A percentile compares a stretch with the other conserved stretches of the same genome.
These are phyloP conservation scores for Aspergillus sp. DNA, from an alignment of 2,329 filamentous ascomycete genomes.

Conservation along the genomic window DNA sequence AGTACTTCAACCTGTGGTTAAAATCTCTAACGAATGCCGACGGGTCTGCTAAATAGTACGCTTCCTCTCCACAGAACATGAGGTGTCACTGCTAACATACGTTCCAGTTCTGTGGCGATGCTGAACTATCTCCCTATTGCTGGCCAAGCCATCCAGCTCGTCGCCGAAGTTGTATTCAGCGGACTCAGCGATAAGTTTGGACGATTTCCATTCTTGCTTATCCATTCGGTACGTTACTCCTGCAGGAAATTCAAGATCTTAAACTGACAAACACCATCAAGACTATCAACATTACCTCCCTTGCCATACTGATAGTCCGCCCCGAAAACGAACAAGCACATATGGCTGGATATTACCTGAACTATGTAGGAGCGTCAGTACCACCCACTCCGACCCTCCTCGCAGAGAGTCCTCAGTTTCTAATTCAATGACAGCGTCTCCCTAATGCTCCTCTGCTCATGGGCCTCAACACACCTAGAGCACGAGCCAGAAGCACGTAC, in stretches of 20 bases:
- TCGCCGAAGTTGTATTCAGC: not conserved
- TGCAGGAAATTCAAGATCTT: no score
- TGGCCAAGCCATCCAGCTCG: not conserved
- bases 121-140: not conserved
- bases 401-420: fast-evolving
- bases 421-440: not conserved
- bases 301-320: constrained; percentile 1
- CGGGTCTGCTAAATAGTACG: not conserved
- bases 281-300: constrained; percentile 4
- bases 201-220: not conserved
- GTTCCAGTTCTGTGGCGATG: not conserved
- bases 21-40: not conserved
- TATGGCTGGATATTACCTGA: constrained; percentile 12
- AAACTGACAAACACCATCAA: not conserved
- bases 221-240: not conserved
- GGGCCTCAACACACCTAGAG: constrained; percentile 8
- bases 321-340: constrained; percentile 5
- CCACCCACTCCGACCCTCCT: not conserved
- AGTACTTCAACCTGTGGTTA: not conserved
- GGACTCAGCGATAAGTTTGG: not conserved
- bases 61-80: no score
- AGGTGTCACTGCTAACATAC: not conserved
- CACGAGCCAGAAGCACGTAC: constrained; percentile 7
- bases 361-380: constrained; percentile 9
- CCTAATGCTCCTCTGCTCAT: constrained; percentile 9